Percentiles rank a stretch among this genome's conserved stretches.
phyloP scores from a whole-genome alignment of 257 asterid species.

The Petunia secreta region DNA sequence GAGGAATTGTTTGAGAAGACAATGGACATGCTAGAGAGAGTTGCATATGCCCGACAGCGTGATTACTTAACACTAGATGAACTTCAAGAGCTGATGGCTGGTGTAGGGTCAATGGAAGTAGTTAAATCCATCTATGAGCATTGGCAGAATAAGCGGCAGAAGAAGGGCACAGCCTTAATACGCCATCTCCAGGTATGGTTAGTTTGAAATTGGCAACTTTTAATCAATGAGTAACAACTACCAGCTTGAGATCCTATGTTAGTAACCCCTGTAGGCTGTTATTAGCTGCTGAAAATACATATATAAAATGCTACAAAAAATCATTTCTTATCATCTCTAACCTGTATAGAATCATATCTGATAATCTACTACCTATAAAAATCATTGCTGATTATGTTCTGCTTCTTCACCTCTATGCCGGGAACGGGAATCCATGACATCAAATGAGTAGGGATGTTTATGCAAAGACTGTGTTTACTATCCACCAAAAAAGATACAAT shows the following conservation, averaged over 20 bases:
- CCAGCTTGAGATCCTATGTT: constrained; percentile 1
- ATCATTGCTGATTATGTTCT: not conserved
- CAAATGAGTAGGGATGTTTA: not conserved
- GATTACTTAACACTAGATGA: constrained; percentile 68
- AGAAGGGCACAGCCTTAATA: constrained; percentile 72
- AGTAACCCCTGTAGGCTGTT: not conserved
- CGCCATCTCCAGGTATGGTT: constrained; percentile 84
- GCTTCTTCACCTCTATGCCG: not conserved
- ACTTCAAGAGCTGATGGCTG: constrained; percentile 61
- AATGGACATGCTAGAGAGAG: constrained; percentile 74
- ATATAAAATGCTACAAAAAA: not conserved
- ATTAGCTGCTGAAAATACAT: constrained; percentile 8
- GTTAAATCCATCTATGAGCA: constrained; percentile 61
- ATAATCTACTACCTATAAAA: not conserved
- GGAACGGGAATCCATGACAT: not conserved
- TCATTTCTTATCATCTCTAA: too few relatives aligned
- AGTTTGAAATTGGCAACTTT: constrained; percentile 16
- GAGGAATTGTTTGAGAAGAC: constrained; percentile 77
- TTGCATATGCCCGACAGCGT: constrained; percentile 66
- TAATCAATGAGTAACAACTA: not conserved
- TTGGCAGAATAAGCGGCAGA: constrained; percentile 83
- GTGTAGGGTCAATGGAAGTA: constrained; percentile 53
- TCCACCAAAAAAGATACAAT: not conserved
- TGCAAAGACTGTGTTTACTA: not conserved
- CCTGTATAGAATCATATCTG: not conserved